Conservation (phyloP, 768 basidiomycete genomes). For the Tulasnella sp. region DNA sequence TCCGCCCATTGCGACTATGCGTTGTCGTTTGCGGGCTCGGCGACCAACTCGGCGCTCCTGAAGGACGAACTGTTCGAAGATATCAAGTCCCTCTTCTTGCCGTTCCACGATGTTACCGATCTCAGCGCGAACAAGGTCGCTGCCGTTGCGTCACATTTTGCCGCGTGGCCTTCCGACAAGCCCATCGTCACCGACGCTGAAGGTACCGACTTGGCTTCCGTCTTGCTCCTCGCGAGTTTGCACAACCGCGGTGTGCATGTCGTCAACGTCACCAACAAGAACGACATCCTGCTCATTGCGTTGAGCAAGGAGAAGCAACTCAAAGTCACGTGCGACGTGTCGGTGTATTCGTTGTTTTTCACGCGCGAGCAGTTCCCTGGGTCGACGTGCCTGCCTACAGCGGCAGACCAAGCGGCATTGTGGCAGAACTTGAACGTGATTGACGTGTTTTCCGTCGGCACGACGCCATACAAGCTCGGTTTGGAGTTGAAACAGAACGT, state of each 20-base stretch:
- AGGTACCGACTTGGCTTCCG: conserved; percentile 82
- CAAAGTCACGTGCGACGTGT: conserved; percentile 92
- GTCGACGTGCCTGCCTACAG: conserved; percentile 51
- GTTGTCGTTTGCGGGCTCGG: conserved; percentile 62
- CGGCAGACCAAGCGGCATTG: conserved; percentile 64
- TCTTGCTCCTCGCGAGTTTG: conserved; percentile 86
- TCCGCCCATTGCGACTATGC: conserved; percentile 80
- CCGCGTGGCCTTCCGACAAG: conserved; percentile 81
- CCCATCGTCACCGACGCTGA: conserved; percentile 91
- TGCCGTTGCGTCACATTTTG: conserved; percentile 73
- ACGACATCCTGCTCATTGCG: conserved; percentile 81
- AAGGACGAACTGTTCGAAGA: conserved; percentile 69
- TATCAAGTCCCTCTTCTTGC: conserved; percentile 77
- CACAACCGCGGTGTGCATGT: conserved; percentile 82
- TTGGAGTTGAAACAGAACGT: conserved; percentile 45
- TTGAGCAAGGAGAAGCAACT: conserved; percentile 89
- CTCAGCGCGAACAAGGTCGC: conserved; percentile 41
- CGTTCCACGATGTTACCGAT: conserved; percentile 40
- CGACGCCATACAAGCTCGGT: conserved; percentile 67
- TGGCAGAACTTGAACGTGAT: conserved; percentile 78
- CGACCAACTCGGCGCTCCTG: conserved; percentile 47
- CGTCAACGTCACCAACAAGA: conserved; percentile 72
- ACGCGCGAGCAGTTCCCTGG: conserved; percentile 58
- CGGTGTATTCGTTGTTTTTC: conserved; percentile 86
- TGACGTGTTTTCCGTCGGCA: conserved; percentile 84